Evolutionary conservation across 2,329 filamentous ascomycete genomes (phyloP), one percentile per base, ranked within the genome.

Genomic region (Fusarium phyllophilum): DNA sequence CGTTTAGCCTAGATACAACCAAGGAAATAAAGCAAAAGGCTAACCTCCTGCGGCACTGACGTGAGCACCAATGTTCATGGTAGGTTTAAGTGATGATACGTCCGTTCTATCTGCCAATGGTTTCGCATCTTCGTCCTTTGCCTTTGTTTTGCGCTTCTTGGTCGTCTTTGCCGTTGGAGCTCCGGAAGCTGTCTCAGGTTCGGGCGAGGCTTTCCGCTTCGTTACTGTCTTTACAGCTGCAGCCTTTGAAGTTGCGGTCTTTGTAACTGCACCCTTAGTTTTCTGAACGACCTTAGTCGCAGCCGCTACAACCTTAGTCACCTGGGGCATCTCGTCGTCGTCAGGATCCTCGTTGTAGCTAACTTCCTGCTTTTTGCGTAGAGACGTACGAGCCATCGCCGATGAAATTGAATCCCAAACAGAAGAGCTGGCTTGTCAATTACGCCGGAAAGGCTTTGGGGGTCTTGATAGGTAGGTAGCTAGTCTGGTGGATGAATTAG

Each of bases 11-110:
- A 45, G 26, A 34, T 20, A 78, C 73, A 56, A 49, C 42, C 31
- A 44, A 22, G 45, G 41, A 39, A n/a, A n/a, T 29, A n/a, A 29
- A 29, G 24, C 41, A 55, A n/a, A n/a, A n/a, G 54, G 74, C 86
- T 63, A 81, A 93, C 94, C 96, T 85, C 95, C 96, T 34, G 96
- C 95, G 72, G 89, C 91, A 82, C 93, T 96, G 70, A 98, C 94
- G 81, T 99, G 96, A 2, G 96, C 96, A 22, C 96, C 96, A 62
- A 99, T 92, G 78, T 93, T 92, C 88, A 98, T 93, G 18, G 86
- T 82, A 80, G 86, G 88, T 80, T 92, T 91, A 70, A 96, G 85
- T 3, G 90, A 89, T 18, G 83, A 76, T 36, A 91, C 82, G 9
- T 87, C 83, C 2, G 94, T 95, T 41, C 96, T 89, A 33, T 87